Conservation (phyloP, 2,329 filamentous ascomycete genomes). For the Pseudogymnoascus sp. region DNA sequence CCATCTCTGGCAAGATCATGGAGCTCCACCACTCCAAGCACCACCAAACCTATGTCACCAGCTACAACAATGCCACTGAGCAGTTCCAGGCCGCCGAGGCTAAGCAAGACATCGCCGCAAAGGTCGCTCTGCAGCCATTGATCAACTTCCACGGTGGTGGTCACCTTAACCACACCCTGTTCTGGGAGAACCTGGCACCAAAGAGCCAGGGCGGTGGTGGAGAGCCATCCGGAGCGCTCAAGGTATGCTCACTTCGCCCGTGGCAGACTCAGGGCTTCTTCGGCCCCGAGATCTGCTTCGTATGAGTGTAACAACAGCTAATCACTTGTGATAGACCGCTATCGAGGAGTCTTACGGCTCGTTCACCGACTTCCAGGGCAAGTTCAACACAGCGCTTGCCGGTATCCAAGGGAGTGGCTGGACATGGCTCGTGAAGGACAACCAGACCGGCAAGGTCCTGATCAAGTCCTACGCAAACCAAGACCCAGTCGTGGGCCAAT, state of each 20-base stretch:
- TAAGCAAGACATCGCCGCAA: constrained; percentile 44
- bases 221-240: constrained; percentile 45
- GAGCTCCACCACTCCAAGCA: constrained; percentile 92
- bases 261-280: constrained; percentile 17
- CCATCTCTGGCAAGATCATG: constrained; percentile 88
- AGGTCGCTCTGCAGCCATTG: constrained; percentile 48
- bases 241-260: constrained; percentile 26
- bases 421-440: constrained; percentile 51
- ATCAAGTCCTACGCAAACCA: constrained; percentile 76
- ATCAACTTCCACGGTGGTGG: constrained; percentile 63
- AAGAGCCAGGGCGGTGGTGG: constrained; percentile 57
- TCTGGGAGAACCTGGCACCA: constrained; percentile 65
- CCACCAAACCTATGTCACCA: constrained; percentile 89
- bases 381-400: constrained; percentile 52
- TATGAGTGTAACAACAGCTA: constrained; percentile 18
- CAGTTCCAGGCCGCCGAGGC: constrained; percentile 55
- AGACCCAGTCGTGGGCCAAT: constrained; percentile 79
- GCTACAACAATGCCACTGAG: constrained; percentile 73
- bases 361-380: constrained; percentile 47
- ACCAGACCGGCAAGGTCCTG: constrained; percentile 45
- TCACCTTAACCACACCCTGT: constrained; percentile 60
- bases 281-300: too few relatives aligned
- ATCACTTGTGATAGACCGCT: constrained; percentile 21
- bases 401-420: constrained; percentile 55
- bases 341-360: constrained; percentile 40